Evolutionary conservation across 192 early-diverging fungal species (phyloP).

Genomic region (Umbelopsis isabellina): DNA sequence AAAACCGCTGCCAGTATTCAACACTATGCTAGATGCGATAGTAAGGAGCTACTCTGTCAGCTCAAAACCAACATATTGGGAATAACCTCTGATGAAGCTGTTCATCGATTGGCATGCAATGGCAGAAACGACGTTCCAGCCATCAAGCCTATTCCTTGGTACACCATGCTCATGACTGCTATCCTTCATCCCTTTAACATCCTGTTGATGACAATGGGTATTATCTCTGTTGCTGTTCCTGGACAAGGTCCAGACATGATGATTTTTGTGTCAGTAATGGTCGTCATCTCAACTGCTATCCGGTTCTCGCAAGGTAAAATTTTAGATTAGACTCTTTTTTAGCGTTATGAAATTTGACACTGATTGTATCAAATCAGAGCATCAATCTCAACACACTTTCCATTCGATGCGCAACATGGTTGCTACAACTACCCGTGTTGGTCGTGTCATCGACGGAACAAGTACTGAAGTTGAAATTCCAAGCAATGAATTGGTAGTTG

Average conservation of each 20-base stretch:
- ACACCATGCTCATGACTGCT: slow-evolving; percentile 42
- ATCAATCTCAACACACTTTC: slow-evolving; percentile 37
- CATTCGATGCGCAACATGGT: slow-evolving; percentile 41
- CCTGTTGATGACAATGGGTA: slow-evolving; percentile 35
- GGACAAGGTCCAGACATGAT: slow-evolving; percentile 29
- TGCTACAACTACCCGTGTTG: slow-evolving; percentile 37
- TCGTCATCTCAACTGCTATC: slow-evolving; percentile 37
- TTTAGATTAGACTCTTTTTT: not conserved
- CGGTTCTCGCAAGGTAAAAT: slow-evolving; percentile 43
- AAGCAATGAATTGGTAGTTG: slow-evolving; percentile 47
- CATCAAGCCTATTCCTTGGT: slow-evolving; percentile 29
- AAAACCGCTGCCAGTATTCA: not conserved
- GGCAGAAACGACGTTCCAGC: slow-evolving; percentile 15
- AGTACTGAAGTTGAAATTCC: slow-evolving; percentile 39
- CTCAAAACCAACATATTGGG: not conserved
- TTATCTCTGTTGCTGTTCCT: slow-evolving; percentile 35
- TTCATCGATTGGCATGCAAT: not conserved
- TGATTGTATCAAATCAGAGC: slow-evolving; percentile 26
- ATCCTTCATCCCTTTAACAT: slow-evolving; percentile 50
- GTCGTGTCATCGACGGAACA: slow-evolving; percentile 31
- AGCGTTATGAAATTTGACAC: not conserved
- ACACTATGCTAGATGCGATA: not conserved
- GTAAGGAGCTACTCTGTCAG: not conserved
- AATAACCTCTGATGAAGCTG: slow-evolving; percentile 8
- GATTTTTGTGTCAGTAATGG: slow-evolving; percentile 43